Percentiles rank a stretch among this genome's conserved stretches.
phyloP scores from a whole-genome alignment of 140 eudicot genomes.

The Eryngium alpinum region DNA sequence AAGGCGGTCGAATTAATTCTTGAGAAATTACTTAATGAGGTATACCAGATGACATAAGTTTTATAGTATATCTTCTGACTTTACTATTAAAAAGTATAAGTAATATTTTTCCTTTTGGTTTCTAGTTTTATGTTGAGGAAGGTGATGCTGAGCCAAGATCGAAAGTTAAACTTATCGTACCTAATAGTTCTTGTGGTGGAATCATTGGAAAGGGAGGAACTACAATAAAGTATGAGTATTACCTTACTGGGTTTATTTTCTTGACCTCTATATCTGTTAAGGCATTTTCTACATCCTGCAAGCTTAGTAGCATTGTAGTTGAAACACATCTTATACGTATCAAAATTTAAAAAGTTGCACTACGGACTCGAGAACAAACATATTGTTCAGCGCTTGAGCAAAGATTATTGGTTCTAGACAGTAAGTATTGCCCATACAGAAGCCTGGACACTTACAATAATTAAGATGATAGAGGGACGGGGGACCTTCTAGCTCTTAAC shows the following conservation, averaged over 20 bases:
- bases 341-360: neutral
- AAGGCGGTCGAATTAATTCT: slow-evolving; percentile 84
- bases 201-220: slow-evolving; percentile 95
- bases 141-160: slow-evolving; percentile 69
- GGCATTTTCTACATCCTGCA: neutral
- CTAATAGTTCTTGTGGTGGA: slow-evolving; percentile 90
- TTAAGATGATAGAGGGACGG: neutral
- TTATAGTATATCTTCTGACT: neutral
- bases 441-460: neutral
- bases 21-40: slow-evolving; percentile 75
- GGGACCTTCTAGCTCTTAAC: no score
- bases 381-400: neutral
- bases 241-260: neutral
- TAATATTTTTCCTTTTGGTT: neutral
- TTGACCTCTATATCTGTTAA: neutral
- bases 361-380: neutral
- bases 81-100: neutral
- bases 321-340: neutral
- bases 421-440: neutral
- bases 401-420: neutral
- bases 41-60: slow-evolving; percentile 9
- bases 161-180: slow-evolving; percentile 79
- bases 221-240: slow-evolving; percentile 66
- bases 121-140: slow-evolving; percentile 71
- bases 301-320: neutral